Percentiles rank a stretch among this genome's conserved stretches.
These are phyloP conservation scores for Ogataea hybrid DNA, from an alignment of 1,139 yeast species.

Conservation along the genomic window DNA sequence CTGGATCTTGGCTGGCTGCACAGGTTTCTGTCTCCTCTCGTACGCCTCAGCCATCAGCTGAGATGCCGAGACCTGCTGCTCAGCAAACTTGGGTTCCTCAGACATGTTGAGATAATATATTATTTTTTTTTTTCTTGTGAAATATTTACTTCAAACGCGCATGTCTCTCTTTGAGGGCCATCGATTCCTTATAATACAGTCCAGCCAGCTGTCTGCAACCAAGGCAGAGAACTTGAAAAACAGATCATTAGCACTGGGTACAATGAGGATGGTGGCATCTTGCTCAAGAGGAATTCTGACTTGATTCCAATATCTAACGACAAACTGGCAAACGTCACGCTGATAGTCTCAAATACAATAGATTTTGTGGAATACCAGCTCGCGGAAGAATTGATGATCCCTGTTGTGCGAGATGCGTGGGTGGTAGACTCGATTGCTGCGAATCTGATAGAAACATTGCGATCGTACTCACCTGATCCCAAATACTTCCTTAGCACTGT, in stretches of 20 bases:
- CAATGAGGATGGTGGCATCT: constrained; percentile 21
- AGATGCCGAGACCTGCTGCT: constrained; percentile 55
- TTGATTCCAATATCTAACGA: constrained; percentile 16
- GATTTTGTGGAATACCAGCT: constrained; percentile 53
- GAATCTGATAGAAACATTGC: constrained; percentile 47
- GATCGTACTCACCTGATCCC: constrained; percentile 68
- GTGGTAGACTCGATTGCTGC: constrained; percentile 47
- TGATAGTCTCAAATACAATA: constrained; percentile 53
- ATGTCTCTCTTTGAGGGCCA: constrained; percentile 38
- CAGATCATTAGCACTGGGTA: constrained; percentile 27
- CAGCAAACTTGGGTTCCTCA: constrained; percentile 32
- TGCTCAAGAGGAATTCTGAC: constrained; percentile 16
- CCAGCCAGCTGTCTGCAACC: constrained; percentile 31
- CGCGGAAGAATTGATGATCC: constrained; percentile 56
- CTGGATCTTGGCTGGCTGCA: constrained; percentile 45
- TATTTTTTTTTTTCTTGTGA: background rate
- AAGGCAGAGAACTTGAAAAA: constrained; percentile 29
- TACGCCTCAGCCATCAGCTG: constrained; percentile 55
- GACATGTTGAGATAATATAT: background rate
- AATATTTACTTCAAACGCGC: constrained; percentile 4
- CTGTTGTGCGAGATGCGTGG: constrained; percentile 70
- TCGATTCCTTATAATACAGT: constrained; percentile 41
- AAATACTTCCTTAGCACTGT: constrained; percentile 59
- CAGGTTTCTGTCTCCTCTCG: constrained; percentile 43
- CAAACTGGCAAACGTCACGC: constrained; percentile 38